phyloP scores from a whole-genome alignment of 75 land plant genomes.

The Cryptomeria japonica region DNA sequence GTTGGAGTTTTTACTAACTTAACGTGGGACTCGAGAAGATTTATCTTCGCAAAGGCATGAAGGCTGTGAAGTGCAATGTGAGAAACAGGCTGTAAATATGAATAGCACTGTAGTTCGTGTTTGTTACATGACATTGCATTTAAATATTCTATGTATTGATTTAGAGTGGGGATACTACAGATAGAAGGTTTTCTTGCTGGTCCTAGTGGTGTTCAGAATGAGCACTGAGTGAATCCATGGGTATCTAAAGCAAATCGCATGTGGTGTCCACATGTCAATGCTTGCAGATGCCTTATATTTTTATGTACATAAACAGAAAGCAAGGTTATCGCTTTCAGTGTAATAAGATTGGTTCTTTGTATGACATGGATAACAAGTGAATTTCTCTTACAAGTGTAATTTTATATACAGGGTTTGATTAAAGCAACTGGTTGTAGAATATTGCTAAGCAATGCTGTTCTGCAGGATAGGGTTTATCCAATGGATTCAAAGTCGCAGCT shows the following conservation, averaged over 20 bases:
- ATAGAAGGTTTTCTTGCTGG: not conserved
- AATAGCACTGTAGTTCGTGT: constrained; percentile 4
- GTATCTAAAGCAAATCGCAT: not conserved
- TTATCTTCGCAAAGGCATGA: not conserved
- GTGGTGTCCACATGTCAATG: not conserved
- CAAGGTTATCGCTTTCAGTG: not conserved
- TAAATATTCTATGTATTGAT: not conserved
- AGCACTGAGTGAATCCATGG: too few relatives aligned
- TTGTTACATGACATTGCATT: not conserved
- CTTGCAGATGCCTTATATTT: not conserved
- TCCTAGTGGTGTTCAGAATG: not conserved
- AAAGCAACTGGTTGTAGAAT: not conserved
- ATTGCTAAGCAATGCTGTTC: not conserved
- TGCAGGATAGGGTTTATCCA: not conserved
- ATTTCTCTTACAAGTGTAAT: constrained; percentile 5
- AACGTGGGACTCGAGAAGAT: not conserved
- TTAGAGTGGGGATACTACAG: not conserved
- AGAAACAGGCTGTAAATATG: constrained; percentile 10
- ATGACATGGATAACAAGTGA: not conserved
- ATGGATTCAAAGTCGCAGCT: not conserved
- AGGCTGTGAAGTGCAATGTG: constrained; percentile 1
- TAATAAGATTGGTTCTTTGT: not conserved
- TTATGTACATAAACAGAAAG: constrained; percentile 5
- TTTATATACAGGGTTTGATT: not conserved
- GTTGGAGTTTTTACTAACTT: not conserved